These are phyloP conservation scores for Fomitopsis schrenkii DNA, from an alignment of 1,284 basidiomycete genomes.

Conservation along the genomic window DNA sequence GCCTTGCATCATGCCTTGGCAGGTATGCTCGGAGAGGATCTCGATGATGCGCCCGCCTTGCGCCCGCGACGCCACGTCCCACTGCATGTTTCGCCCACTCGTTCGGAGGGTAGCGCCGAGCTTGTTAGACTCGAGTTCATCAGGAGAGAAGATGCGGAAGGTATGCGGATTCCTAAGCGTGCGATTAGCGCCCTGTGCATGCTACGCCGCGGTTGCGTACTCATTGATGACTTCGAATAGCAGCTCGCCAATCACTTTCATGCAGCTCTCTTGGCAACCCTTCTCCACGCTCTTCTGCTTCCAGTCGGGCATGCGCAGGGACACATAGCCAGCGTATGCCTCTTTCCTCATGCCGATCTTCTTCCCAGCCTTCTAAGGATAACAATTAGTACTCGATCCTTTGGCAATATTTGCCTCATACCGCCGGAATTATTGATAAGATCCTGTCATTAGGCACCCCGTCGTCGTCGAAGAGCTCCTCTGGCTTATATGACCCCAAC, in stretches of 20 bases:
- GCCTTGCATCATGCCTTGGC: slow-evolving; percentile 85
- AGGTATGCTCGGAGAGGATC: slow-evolving; percentile 85
- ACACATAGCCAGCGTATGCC: slow-evolving; percentile 58
- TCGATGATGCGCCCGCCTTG: slow-evolving; percentile 80
- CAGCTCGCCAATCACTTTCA: slow-evolving; percentile 69
- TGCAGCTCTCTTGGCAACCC: slow-evolving; percentile 65
- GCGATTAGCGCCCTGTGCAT: slow-evolving; percentile 3
- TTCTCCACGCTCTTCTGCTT: slow-evolving; percentile 46
- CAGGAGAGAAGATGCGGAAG: slow-evolving; percentile 91
- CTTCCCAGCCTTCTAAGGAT: slow-evolving; percentile 32
- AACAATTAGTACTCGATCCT: neutral
- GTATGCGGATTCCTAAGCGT: slow-evolving; percentile 57
- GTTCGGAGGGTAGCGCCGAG: slow-evolving; percentile 72
- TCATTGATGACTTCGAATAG: slow-evolving; percentile 53
- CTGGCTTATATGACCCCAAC: slow-evolving; percentile 63
- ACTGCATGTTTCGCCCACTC: slow-evolving; percentile 76
- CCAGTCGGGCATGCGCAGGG: slow-evolving; percentile 69
- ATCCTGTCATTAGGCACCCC: slow-evolving; percentile 50
- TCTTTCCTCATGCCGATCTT: slow-evolving; percentile 67
- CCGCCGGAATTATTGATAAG: slow-evolving; percentile 53
- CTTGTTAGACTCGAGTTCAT: slow-evolving; percentile 88
- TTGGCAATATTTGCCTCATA: slow-evolving; percentile 1
- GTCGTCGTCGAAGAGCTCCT: slow-evolving; percentile 55
- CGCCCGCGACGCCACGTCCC: slow-evolving; percentile 62
- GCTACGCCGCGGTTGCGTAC: slow-evolving; percentile 30